These are phyloP conservation scores for Boletus reticulatus DNA, from an alignment of 768 basidiomycete genomes.

Conservation along the genomic window DNA sequence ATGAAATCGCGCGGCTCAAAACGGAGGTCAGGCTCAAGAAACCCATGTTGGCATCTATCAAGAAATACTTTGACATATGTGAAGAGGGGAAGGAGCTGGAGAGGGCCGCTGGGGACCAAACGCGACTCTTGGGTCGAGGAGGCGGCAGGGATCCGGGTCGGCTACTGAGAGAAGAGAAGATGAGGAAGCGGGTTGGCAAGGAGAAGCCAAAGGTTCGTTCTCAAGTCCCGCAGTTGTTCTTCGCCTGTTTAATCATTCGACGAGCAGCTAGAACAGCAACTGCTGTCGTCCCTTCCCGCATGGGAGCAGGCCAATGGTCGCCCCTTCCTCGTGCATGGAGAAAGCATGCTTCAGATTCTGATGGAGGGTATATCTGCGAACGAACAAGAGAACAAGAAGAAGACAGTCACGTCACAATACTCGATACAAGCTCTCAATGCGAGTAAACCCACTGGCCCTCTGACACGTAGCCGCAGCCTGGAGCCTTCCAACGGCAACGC, in stretches of 20 bases:
- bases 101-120: constrained; percentile 76
- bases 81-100: constrained; percentile 88
- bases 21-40: constrained; percentile 80
- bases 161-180: constrained; percentile 91
- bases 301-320: constrained; percentile 82
- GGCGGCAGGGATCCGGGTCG: constrained; percentile 75
- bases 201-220: constrained; percentile 83
- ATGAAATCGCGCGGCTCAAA: constrained; percentile 78
- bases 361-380: constrained; percentile 67
- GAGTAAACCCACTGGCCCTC: constrained; percentile 12
- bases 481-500: constrained; percentile 18
- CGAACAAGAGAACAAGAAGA: constrained; percentile 80
- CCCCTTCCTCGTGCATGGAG: constrained; percentile 82
- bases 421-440: constrained; percentile 29
- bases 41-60: constrained; percentile 69
- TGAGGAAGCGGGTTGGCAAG: constrained; percentile 89
- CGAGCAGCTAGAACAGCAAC: constrained; percentile 84
- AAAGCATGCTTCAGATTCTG: constrained; percentile 75
- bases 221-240: neutral
- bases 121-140: constrained; percentile 76
- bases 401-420: constrained; percentile 37
- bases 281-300: constrained; percentile 69
- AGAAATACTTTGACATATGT: constrained; percentile 89
- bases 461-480: constrained; percentile 28
- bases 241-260: constrained; percentile 26